Evolutionary conservation across 2,329 filamentous ascomycete genomes (phyloP).

Genomic region (Hymenoscyphus fraxineus): DNA sequence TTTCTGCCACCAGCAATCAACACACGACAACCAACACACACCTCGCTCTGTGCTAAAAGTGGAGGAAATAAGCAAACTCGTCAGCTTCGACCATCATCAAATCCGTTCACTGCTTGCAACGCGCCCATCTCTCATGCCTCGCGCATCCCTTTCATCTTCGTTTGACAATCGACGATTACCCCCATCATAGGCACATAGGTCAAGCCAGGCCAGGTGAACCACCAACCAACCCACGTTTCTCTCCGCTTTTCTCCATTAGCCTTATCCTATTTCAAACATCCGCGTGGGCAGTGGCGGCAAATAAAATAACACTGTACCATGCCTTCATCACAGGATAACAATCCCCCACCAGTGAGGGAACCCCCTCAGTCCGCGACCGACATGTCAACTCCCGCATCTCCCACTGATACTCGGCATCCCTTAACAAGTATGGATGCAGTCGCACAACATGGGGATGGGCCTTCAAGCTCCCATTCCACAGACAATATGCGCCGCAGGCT

Average conservation of each 20-base stretch:
- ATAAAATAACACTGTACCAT: constrained; percentile 13
- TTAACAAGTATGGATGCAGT: constrained; percentile 29
- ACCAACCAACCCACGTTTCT: neutral
- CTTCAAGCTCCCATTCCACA: constrained; percentile 53
- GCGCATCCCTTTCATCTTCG: constrained; percentile 7
- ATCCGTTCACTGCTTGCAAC: neutral
- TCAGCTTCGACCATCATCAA: neutral
- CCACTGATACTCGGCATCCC: constrained; percentile 48
- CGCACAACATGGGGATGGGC: constrained; percentile 40
- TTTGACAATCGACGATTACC: constrained; percentile 7
- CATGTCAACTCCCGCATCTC: constrained; percentile 39
- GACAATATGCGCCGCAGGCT: constrained; percentile 57
- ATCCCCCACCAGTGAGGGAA: constrained; percentile 18
- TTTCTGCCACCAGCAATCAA: neutral
- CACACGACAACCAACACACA: neutral
- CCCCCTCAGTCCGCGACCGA: constrained; percentile 21
- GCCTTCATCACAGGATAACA: constrained; percentile 21
- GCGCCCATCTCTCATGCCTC: constrained; percentile 16
- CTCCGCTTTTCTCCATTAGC: neutral
- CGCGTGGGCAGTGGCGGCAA: neutral
- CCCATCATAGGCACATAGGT: neutral
- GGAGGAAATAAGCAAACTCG: neutral
- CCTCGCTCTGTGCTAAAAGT: neutral
- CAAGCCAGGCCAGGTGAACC: neutral
- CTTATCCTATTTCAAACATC: neutral